phyloP scores from a whole-genome alignment of 2,329 filamentous ascomycete genomes.

The Calonectria multiphialidica region DNA sequence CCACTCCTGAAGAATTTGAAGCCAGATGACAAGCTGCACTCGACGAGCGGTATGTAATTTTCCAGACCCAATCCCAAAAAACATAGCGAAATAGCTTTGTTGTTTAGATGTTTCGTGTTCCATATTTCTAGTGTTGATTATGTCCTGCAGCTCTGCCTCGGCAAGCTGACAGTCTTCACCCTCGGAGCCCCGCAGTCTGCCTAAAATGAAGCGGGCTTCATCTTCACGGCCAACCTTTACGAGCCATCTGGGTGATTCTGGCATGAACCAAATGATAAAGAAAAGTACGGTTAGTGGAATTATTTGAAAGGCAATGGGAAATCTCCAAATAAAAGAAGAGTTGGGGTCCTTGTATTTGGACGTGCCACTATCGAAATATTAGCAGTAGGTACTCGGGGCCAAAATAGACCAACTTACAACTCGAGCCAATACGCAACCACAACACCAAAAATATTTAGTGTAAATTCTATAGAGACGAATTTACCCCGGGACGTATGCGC shows the following conservation, averaged over 20 bases:
- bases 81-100: constrained; percentile 49
- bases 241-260: constrained; percentile 57
- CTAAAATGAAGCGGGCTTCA: constrained; percentile 44
- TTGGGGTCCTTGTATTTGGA: constrained; percentile 43
- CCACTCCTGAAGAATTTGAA: constrained; percentile 54
- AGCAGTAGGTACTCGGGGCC: neutral
- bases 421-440: constrained; percentile 52
- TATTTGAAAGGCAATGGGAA: constrained; percentile 51
- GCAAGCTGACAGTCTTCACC: constrained; percentile 50
- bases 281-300: constrained; percentile 53
- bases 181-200: constrained; percentile 50
- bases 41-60: constrained; percentile 52
- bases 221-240: constrained; percentile 38
- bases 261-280: constrained; percentile 52
- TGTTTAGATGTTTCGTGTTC: neutral
- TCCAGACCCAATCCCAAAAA: constrained; percentile 52
- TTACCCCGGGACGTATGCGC: constrained; percentile 57
- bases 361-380: constrained; percentile 32
- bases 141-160: constrained; percentile 44
- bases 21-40: constrained; percentile 52
- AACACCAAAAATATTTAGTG: constrained; percentile 64
- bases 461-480: constrained; percentile 60
- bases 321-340: constrained; percentile 46
- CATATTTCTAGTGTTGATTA: neutral
- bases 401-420: constrained; percentile 27